phyloP scores from a whole-genome alignment of 2,329 filamentous ascomycete species.

The Lanzia echinophila region DNA sequence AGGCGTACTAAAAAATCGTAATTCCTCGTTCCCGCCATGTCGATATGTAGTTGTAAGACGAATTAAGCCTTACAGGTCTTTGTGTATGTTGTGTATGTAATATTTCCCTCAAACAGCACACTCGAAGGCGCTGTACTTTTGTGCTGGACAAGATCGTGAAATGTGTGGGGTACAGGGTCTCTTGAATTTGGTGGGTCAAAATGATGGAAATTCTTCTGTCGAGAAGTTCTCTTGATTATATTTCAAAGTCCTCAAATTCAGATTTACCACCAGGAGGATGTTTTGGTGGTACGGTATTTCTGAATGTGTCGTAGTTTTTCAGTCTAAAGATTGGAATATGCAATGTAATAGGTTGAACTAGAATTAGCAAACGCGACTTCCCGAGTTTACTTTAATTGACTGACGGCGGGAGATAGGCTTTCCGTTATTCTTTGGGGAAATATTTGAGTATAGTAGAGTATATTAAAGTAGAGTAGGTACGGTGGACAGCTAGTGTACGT shows the following conservation, averaged over 20 bases:
- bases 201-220: not conserved
- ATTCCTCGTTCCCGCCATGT: slow-evolving; percentile 95
- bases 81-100: not conserved
- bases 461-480: too few relatives aligned
- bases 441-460: not conserved
- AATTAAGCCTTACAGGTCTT: slow-evolving; percentile 9
- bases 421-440: not conserved
- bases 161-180: slow-evolving; percentile 13
- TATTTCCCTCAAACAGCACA: not conserved
- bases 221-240: too few relatives aligned
- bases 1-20: slow-evolving; percentile 88
- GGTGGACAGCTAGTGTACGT: too few relatives aligned
- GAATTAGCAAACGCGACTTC: not conserved
- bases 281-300: too few relatives aligned
- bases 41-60: slow-evolving; percentile 14
- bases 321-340: not conserved
- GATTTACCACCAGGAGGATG: too few relatives aligned
- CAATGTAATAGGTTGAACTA: not conserved
- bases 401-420: not conserved
- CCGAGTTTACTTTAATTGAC: not conserved
- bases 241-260: too few relatives aligned
- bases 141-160: not conserved
- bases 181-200: slow-evolving; percentile 1
- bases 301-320: too few relatives aligned
- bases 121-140: not conserved